Base-by-base conservation (phyloP, 2,329 filamentous ascomycete genomes). In the Aspergillus cejpii region DNA sequence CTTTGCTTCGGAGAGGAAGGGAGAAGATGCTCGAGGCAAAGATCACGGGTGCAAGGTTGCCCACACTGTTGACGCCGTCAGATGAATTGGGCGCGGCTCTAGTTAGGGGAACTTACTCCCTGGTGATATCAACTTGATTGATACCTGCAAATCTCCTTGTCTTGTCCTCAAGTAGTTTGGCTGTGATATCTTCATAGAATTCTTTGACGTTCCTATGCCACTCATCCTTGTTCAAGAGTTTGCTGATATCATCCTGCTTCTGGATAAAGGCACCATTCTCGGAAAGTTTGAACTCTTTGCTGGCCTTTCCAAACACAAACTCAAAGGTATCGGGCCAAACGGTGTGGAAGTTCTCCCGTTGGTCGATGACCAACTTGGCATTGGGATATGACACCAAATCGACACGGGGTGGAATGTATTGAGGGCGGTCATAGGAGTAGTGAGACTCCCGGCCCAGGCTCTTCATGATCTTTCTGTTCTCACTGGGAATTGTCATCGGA, bases 381-480 rank as follows among this genome's bases (percentile, higher is more conserved):
- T 75, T 80, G 11, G 72, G 71, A 59, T 83, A 81, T 1, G 83
- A 82, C 2, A 72, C 72, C 48, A 87, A 68, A 47, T 79, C 73
- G 19, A 83, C 68, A 1, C 73, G 69, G 1, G 73, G 70, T 0
- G 74, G 68, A 2, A 71, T 72, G 47, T 66, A 73, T 0, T 64
- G 58, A 0, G 87, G 86, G 1, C 77, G 75, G 4, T 80, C 76
- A 57, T 81, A 92, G 61, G 78, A 80, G 67, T 90, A 94, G 21
- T 81, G 71, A 23, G 84, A 70, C 36, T 75, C 83, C 36, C 84
- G 79, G 44, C 79, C 78, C 4, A 92, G 73, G 37, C 80, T 73
- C 34, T 77, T 80, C 52, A 89, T 74, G 50, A 90, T 89, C 50
- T 77, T 79, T 45, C 75, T 68, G 64, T 87, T 92, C 60, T 90